These are phyloP conservation scores for Melocanna baccifera DNA, from an alignment of 176 grass and related monocot genomes.

Conservation along the genomic window DNA sequence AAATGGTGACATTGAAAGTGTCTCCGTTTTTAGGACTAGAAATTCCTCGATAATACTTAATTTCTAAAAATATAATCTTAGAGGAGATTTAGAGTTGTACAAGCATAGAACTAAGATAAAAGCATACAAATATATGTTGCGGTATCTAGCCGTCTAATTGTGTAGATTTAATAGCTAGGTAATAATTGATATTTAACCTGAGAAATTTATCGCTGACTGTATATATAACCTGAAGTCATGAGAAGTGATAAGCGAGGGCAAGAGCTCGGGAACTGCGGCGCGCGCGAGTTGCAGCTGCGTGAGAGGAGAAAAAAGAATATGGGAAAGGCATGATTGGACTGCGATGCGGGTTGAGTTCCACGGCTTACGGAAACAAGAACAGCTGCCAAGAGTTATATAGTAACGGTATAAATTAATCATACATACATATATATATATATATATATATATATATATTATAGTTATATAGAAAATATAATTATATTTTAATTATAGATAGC, in stretches of 20 bases:
- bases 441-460: too few species aligned
- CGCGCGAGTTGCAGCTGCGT: neutral
- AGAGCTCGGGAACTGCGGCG: neutral
- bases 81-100: neutral
- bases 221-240: neutral
- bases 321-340: neutral
- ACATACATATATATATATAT: too few species aligned
- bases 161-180: neutral
- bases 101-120: neutral
- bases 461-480: too few species aligned
- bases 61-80: neutral
- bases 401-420: too few species aligned
- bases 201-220: neutral
- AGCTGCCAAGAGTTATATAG: too few species aligned
- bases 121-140: too few species aligned
- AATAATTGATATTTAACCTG: neutral
- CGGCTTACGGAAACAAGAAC: neutral
- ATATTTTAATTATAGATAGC: too few species aligned
- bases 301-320: neutral
- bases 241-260: neutral
- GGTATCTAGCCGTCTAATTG: too few species aligned
- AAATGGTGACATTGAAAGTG: neutral
- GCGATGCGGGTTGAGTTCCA: neutral
- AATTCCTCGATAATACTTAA: neutral
- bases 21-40: neutral